These are phyloP conservation scores for Berkeleyomyces basicola DNA, from an alignment of 2,329 filamentous ascomycete species.

Conservation along the genomic window DNA sequence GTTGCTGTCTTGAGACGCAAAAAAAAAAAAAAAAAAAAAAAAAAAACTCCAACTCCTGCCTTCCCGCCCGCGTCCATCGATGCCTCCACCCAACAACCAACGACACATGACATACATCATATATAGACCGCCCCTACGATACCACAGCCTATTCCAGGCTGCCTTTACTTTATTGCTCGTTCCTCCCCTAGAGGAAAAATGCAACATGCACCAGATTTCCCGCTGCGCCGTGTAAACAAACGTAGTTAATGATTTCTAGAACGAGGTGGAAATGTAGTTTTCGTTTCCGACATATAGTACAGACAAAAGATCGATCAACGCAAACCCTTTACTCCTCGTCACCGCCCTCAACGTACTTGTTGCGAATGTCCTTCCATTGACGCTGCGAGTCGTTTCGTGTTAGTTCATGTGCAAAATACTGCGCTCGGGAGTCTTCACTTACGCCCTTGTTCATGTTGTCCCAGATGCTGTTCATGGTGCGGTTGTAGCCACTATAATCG, in stretches of 20 bases:
- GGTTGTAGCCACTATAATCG: constrained; percentile 58
- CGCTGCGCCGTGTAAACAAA: not conserved
- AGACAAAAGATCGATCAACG: constrained; percentile 1
- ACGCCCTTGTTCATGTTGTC: constrained; percentile 82
- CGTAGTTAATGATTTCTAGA: not conserved
- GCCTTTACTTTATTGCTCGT: not conserved
- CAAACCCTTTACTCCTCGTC: constrained; percentile 37
- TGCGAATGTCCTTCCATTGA: constrained; percentile 99
- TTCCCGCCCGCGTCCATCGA: too few relatives aligned
- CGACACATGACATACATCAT: too few relatives aligned
- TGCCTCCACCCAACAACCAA: too few relatives aligned
- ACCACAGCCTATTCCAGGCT: too few relatives aligned
- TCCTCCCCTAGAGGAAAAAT: not conserved
- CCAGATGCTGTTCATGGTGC: constrained; percentile 71
- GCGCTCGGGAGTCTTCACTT: constrained; percentile 28
- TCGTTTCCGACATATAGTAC: constrained; percentile 8
- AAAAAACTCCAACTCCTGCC: too few relatives aligned
- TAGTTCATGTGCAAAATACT: not conserved
- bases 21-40: too few relatives aligned
- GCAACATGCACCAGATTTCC: not conserved
- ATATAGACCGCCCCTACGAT: too few relatives aligned
- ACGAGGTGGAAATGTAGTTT: constrained; percentile 6
- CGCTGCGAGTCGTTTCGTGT: constrained; percentile 38
- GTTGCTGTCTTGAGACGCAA: too few relatives aligned
- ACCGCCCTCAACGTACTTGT: constrained; percentile 59